Evolutionary conservation across 192 early-diverging fungal species (phyloP).

Genomic region (Entomortierella parvispora): DNA sequence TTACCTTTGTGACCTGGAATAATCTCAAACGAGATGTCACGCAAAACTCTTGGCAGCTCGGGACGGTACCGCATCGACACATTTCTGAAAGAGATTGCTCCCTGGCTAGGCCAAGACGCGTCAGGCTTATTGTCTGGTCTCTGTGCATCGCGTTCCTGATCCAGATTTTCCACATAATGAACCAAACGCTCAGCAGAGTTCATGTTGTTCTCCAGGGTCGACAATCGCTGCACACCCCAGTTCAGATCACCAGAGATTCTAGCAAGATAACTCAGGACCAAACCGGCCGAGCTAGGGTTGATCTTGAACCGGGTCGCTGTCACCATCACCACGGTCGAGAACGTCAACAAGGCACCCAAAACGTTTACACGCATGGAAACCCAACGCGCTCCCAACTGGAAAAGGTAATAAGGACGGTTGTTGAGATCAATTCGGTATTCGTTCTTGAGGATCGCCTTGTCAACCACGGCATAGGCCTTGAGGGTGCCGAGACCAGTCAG

Average conservation of each 20-base stretch:
- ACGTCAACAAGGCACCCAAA: conserved; percentile 73
- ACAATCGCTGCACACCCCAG: conserved; percentile 68
- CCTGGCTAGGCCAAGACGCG: conserved; percentile 73
- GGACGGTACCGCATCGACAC: conserved; percentile 82
- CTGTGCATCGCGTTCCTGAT: conserved; percentile 27
- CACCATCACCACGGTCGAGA: conserved; percentile 79
- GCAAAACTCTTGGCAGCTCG: conserved; percentile 79
- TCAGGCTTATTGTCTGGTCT: conserved; percentile 25
- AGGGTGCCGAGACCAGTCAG: conserved; percentile 85
- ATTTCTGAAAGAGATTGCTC: conserved; percentile 74
- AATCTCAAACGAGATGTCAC: conserved; percentile 74
- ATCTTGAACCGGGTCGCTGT: conserved; percentile 71
- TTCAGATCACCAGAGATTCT: conserved; percentile 78
- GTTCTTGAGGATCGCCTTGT: conserved; percentile 58
- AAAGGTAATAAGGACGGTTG: conserved; percentile 82
- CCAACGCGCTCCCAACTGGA: conserved; percentile 75
- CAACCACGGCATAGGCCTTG: conserved; percentile 68
- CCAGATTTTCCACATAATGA: conserved; percentile 39
- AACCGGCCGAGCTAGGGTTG: conserved; percentile 77
- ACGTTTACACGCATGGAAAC: conserved; percentile 82
- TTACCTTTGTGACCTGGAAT: conserved; percentile 72
- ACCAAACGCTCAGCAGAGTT: conserved; percentile 46
- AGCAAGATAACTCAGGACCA: conserved; percentile 74
- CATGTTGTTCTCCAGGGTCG: conserved; percentile 66
- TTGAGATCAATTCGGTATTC: conserved; percentile 79